Conservation (phyloP, 2,329 filamentous ascomycete genomes). For the Pyricularia sp. region DNA sequence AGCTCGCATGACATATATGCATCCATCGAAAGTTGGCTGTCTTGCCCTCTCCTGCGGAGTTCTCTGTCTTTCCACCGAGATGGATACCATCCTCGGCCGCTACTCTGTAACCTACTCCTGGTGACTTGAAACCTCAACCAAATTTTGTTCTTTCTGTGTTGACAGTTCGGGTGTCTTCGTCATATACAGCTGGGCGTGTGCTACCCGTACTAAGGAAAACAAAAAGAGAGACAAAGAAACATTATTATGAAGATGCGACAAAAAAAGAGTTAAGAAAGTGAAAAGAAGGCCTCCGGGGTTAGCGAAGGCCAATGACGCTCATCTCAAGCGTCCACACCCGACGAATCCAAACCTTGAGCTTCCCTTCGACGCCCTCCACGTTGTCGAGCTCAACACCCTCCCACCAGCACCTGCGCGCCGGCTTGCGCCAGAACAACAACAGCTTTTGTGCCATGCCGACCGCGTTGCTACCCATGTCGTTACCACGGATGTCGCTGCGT, state of each 20-base stretch:
- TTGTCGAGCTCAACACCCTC: constrained; percentile 87
- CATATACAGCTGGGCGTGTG: background rate
- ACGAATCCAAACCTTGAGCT: constrained; percentile 95
- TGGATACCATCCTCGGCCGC: background rate
- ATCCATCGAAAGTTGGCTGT: background rate
- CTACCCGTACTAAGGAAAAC: constrained; percentile 1
- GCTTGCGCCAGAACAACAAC: constrained; percentile 95
- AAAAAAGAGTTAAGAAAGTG: constrained; percentile 4
- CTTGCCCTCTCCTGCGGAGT: background rate
- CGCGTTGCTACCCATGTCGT: constrained; percentile 63
- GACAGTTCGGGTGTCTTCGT: background rate
- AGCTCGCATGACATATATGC: background rate
- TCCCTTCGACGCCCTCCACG: constrained; percentile 83
- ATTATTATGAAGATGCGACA: constrained; percentile 10
- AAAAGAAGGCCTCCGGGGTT: constrained; percentile 13
- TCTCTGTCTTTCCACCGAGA: background rate
- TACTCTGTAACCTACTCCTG: background rate
- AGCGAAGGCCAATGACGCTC: constrained; percentile 82
- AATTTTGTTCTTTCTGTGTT: background rate
- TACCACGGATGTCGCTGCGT: constrained; percentile 83
- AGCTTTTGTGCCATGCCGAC: constrained; percentile 99
- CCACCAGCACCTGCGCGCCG: constrained; percentile 96
- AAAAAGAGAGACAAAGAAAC: constrained; percentile 10
- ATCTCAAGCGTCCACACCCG: constrained; percentile 98
- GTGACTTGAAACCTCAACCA: background rate